Evolutionary conservation across 1,139 yeast species (phyloP), one percentile per base, ranked within the genome.

Genomic region (Zygoascus sp.): DNA sequence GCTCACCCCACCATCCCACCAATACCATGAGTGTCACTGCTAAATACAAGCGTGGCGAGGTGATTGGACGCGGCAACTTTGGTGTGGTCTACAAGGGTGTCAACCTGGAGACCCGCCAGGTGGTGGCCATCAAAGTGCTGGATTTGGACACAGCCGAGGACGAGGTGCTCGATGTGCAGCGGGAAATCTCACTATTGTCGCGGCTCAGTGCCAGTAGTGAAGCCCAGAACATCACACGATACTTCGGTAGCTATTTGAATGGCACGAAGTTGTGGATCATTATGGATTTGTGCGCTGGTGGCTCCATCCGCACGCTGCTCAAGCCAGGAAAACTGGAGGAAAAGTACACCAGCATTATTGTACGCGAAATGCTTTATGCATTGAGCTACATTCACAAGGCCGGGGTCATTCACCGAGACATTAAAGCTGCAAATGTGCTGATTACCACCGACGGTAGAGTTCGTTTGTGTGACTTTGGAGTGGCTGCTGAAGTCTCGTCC

Each of bases 241-340:
- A 94, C 67, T 86, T 85, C 62, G 97, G 97, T 0, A 83, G 95
- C 0, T 85, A 84, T 55, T 67, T 94, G 36, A 79, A 81, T 53
- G 97, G 92, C 42, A 85, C 97, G 8, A 83, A 87, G 60, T 71
- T 94, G 32, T 94, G 99, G 98, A 90, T 94, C 63, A 81, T 94
- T 49, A 94, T 94, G 97, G 98, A 94, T 62, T 80, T 86, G 62
- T 92, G 98, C 66, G 95, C 96, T 1, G 99, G 98, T 11, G 99
- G 99, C 0, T 86, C 96, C 0, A 79, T 94, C 42, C 73, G 98
- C 48, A 87, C 97, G 1, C 69, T 94, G 45, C 72, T 94, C 48
- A 81, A 85, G 59, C 89, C 97, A 0, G 98, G 98, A 0, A 80
- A 79, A 30, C 75, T 94, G 44, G 97, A 90, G 56, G 98, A 92